Evolutionary conservation across 2,329 filamentous ascomycete genomes (phyloP).

Genomic region (Pyrenochaeta sp.): DNA sequence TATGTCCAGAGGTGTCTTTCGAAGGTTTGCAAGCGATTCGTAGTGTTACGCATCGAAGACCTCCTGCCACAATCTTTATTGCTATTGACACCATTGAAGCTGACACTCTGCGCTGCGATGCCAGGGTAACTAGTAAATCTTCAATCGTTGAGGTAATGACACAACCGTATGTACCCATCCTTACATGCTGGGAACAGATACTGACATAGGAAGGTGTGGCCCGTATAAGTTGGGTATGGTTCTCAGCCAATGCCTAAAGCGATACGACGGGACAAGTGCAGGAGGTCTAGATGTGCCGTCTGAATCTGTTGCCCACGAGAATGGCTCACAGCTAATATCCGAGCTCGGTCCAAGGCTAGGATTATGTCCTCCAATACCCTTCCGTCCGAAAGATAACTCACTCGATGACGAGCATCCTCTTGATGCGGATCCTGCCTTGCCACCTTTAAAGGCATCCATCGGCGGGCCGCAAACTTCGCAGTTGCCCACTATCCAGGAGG

Average conservation of each 20-base stretch:
- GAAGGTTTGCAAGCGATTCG: conserved; percentile 30
- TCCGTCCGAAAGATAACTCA: neutral
- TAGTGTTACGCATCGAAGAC: conserved; percentile 8
- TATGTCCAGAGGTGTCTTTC: conserved; percentile 37
- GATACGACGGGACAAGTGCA: conserved; percentile 17
- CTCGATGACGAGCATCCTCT: neutral
- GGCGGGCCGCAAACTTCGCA: neutral
- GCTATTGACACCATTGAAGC: conserved; percentile 38
- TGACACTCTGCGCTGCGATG: conserved; percentile 36
- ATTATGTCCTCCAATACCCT: neutral
- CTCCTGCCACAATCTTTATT: conserved; percentile 33
- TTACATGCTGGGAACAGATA: neutral
- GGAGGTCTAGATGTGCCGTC: conserved; percentile 20
- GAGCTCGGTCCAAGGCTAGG: neutral
- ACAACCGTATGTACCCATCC: conserved; percentile 32
- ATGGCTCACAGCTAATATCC: neutral
- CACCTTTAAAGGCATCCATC: neutral
- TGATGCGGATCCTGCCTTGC: neutral
- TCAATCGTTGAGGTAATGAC: conserved; percentile 37
- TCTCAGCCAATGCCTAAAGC: conserved; percentile 29
- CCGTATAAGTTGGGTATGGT: conserved; percentile 34
- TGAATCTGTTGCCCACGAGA: neutral
- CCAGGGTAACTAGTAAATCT: conserved; percentile 24
- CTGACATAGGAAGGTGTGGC: conserved; percentile 25
- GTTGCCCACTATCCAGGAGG: neutral